Evolutionary conservation across 257 asterid species (phyloP).

Genomic region (Apocynum venetum): DNA sequence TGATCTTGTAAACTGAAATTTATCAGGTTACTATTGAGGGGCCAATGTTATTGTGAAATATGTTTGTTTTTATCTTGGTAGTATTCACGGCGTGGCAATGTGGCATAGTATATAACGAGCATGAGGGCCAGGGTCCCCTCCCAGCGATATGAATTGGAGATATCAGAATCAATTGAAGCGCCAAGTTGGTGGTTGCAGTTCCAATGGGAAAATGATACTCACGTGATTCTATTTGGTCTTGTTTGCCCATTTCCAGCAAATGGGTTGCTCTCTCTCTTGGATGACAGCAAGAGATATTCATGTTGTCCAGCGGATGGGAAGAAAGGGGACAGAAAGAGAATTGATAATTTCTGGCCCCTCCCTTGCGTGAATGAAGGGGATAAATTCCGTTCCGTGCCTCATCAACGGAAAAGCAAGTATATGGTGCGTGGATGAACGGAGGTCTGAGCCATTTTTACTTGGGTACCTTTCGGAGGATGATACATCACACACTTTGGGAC

Average conservation of each 20-base stretch:
- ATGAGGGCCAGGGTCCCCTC: slow-evolving; percentile 2
- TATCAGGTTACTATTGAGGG: neutral
- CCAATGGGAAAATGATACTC: slow-evolving; percentile 16
- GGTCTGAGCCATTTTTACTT: neutral
- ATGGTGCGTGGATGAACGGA: slow-evolving; percentile 6
- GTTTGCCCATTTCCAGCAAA: slow-evolving; percentile 25
- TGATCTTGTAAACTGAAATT: neutral
- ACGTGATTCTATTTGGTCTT: slow-evolving; percentile 31
- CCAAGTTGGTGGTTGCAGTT: slow-evolving; percentile 8
- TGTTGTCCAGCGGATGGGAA: slow-evolving; percentile 50
- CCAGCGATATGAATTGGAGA: neutral
- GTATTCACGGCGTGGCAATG: neutral
- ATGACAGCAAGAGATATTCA: slow-evolving; percentile 34
- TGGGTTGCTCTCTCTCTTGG: slow-evolving; percentile 18
- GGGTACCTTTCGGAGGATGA: slow-evolving; percentile 15
- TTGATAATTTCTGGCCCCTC: slow-evolving; percentile 40
- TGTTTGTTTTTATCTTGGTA: neutral
- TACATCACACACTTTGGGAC: slow-evolving; percentile 10
- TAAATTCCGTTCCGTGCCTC: slow-evolving; percentile 10
- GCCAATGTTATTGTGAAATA: neutral
- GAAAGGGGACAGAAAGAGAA: slow-evolving; percentile 41
- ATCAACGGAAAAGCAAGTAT: slow-evolving; percentile 6
- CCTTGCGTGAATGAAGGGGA: slow-evolving; percentile 12
- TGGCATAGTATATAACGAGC: neutral
- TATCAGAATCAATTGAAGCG: slow-evolving; percentile 11